Evolutionary conservation across 306 rosid species (phyloP).

Genomic region (Cucurbita argyrosperma): DNA sequence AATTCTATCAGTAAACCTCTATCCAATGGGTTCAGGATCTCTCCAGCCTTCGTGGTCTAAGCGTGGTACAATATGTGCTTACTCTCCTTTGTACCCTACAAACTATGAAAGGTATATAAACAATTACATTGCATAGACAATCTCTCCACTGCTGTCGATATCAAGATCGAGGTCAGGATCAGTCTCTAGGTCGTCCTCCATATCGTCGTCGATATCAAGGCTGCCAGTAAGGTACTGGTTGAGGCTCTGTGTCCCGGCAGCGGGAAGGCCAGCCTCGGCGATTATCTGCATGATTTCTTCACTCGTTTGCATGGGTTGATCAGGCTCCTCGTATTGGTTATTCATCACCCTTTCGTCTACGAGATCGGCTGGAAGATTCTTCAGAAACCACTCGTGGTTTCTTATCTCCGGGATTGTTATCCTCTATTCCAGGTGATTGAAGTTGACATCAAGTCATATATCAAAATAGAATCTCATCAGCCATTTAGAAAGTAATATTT

Average conservation of each 20-base stretch:
- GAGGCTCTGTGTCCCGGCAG: slow-evolving; percentile 53
- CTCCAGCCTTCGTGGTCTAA: background rate
- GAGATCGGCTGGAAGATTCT: slow-evolving; percentile 82
- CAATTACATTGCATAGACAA: slow-evolving; percentile 64
- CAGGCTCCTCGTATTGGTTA: slow-evolving; percentile 64
- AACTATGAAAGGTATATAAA: background rate
- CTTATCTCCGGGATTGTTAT: slow-evolving; percentile 76
- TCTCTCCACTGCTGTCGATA: slow-evolving; percentile 83
- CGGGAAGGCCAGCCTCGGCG: slow-evolving; percentile 65
- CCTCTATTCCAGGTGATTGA: slow-evolving; percentile 36
- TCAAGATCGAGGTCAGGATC: slow-evolving; percentile 63
- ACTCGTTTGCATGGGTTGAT: slow-evolving; percentile 69
- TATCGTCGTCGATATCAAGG: slow-evolving; percentile 82
- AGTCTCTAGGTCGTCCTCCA: slow-evolving; percentile 74
- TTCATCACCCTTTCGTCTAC: slow-evolving; percentile 36
- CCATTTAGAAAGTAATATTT: background rate
- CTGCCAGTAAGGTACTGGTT: slow-evolving; percentile 65
- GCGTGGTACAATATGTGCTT: background rate
- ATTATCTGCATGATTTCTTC: slow-evolving; percentile 92
- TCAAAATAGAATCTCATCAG: background rate
- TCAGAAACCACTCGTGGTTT: slow-evolving; percentile 84
- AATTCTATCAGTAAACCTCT: background rate
- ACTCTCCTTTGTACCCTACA: background rate
- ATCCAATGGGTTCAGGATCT: background rate
- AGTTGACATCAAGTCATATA: background rate